phyloP scores from a whole-genome alignment of 2,329 filamentous ascomycete genomes.

The Trichoderma lentiforme region DNA sequence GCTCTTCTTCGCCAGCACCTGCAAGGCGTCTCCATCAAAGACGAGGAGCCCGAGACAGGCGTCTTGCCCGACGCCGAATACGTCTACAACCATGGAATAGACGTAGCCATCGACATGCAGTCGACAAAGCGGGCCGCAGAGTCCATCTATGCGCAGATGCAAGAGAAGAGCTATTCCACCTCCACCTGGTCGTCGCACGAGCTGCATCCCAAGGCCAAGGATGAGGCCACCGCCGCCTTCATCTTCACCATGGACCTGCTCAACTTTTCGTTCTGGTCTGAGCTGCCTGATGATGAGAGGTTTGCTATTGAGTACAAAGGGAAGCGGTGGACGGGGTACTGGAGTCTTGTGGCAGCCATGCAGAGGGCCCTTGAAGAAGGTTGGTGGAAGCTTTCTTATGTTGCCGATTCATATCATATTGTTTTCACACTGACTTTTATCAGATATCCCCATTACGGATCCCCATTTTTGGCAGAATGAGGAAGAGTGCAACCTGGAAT shows the following conservation, averaged over 20 bases:
- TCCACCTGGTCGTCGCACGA: constrained; percentile 85
- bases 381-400: constrained; percentile 23
- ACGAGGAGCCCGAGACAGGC: constrained; percentile 68
- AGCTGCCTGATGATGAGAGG: constrained; percentile 62
- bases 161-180: constrained; percentile 77
- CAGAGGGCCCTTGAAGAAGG: constrained; percentile 87
- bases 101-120: constrained; percentile 82
- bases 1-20: constrained; percentile 81
- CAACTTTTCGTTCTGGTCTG: constrained; percentile 97
- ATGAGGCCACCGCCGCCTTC: constrained; percentile 79
- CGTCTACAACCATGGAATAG: constrained; percentile 88
- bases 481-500: constrained; percentile 69
- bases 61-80: constrained; percentile 80
- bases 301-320: constrained; percentile 82
- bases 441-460: constrained; percentile 61
- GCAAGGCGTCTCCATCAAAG: constrained; percentile 52
- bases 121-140: constrained; percentile 79
- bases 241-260: constrained; percentile 97
- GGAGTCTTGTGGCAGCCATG: constrained; percentile 84
- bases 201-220: constrained; percentile 79
- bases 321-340: constrained; percentile 88
- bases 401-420: neutral
- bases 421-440: neutral
- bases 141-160: constrained; percentile 77
- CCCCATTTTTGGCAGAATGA: constrained; percentile 82